Evolutionary conservation across 2,329 filamentous ascomycete species (phyloP), one percentile per base, ranked within the genome.

Genomic region (Trichoderma polysporum): DNA sequence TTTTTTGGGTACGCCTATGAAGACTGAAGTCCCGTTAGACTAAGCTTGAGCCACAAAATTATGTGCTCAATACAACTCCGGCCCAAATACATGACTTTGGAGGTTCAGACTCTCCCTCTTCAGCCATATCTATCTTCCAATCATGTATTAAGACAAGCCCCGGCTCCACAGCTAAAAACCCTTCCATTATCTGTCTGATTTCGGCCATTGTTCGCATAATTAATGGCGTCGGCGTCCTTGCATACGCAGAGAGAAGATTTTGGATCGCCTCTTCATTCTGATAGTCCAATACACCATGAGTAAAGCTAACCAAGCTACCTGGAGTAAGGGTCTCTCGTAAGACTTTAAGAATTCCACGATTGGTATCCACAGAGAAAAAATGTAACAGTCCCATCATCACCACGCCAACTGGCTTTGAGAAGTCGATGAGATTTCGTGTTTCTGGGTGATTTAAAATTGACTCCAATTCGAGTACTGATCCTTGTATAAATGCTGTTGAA

Each of bases 311-410:
- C n/a, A 63, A n/a, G 19, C 60, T 63, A 2, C 35, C 49, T 2
- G 60, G 8, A 54, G 49, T 35, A 13, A 63, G 49, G 12, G 25
- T 54, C 10, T 45, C 35, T 12, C 13, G 60, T 2, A 63, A 17
- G 10, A 7, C 7, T 4, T 63, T 39, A 12, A 63, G 60, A 45
- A 63, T 63, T 5, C 35, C 35, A 8, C 22, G 60, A 1, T 45
- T 27, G n/a, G 31, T 39, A 3, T 54, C 27, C 1, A 45, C 17
- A 4, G 27, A 27, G n/a, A 63, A 63, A n/a, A 63, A 63, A 13
- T 63, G 60, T 9, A 63, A 12, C 4, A 63, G 35, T 22, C 60
- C 60, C 60, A 63, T 63, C 60, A 63, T 63, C 10, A 63, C 33
- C 29, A 63, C 60, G 19, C 60, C 60, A 12, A 63, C 60, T 3